Evolutionary conservation across 768 basidiomycete genomes (phyloP), one percentile per base, ranked within the genome.

Genomic region (Boletus rubescentipes): DNA sequence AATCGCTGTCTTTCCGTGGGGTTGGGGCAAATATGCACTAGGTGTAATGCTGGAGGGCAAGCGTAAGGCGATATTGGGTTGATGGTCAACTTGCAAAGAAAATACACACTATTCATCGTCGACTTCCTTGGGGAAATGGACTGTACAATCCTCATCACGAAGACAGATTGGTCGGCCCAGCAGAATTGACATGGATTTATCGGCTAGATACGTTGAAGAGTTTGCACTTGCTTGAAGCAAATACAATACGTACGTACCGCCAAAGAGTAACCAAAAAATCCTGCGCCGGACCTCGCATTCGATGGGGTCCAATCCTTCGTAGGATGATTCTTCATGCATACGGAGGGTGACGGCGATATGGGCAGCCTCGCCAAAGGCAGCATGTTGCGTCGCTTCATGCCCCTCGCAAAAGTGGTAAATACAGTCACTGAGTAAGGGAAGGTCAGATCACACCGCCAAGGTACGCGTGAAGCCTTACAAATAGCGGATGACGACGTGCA

Each of bases 321-420:
- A 93, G 18, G 87, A 86, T 1, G 82, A 79, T 72, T 93, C 91
- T 72, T 92, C 91, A 66, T 93, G 91, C 81, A 93, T 86, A 45
- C 89, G 82, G 42, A 92, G 79, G 0, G 87, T 87, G 29, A 91
- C 79, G 30, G 91, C 87, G 57, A 92, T 87, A 65, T 93, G 89
- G 3, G 83, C 86, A 18, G 92, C 89, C 68, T 93, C 91, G 29
- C 89, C 91, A 62, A 93, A 91, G 9, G 90, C 86, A 23, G 91
- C 89, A 63, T 93, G 89, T 59, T 89, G 88, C 10, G 91, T 91
- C 7, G 87, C 90, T 58, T 91, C 90, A 60, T 91, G 87, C 6
- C 91, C 91, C 62, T 91, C 89, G 61, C 89, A 91, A 70, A 93
- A 92, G 69, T 93, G 91, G 67, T 93, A 93, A 36, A 90, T 77